Percentiles rank a stretch among this genome's conserved stretches.
phyloP scores from a whole-genome alignment of 768 basidiomycete genomes.

The Amanita brunnescens region DNA sequence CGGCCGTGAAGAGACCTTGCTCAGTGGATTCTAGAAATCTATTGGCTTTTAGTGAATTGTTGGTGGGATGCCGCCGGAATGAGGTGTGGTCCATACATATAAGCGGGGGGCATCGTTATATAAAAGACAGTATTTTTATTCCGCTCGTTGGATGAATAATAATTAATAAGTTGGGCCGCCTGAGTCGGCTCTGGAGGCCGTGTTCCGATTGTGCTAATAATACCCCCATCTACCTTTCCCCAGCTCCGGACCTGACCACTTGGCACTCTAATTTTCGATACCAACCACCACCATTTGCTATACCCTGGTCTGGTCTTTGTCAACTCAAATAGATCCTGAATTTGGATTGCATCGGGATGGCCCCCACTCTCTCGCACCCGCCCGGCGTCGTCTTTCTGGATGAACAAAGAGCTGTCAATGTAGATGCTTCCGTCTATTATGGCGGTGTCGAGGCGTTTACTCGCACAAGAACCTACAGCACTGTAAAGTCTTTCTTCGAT shows the following conservation, averaged over 20 bases:
- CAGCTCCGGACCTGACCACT: constrained; percentile 1
- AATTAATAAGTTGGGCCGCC: not conserved
- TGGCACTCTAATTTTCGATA: no score
- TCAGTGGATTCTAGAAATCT: no score
- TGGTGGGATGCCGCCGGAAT: no score
- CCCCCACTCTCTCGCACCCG: constrained; percentile 58
- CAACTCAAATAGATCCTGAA: not conserved
- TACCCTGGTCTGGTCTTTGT: not conserved
- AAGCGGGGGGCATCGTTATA: no score
- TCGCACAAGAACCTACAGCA: constrained; percentile 83
- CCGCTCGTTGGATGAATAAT: no score
- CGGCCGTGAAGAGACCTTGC: not conserved
- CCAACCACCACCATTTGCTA: not conserved
- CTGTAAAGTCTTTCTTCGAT: constrained; percentile 38
- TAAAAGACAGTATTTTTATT: no score
- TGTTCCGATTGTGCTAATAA: not conserved
- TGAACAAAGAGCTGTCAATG: constrained; percentile 37
- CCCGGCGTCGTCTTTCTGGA: constrained; percentile 58
- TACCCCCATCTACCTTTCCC: not conserved
- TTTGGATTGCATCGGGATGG: constrained; percentile 28
- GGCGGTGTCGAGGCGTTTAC: constrained; percentile 71
- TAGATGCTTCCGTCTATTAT: constrained; percentile 77
- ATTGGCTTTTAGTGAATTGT: no score
- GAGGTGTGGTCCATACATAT: no score
- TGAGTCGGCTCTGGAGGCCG: not conserved